Conservation (phyloP, 2,329 filamentous ascomycete species). For the Xylariaceae sp. region DNA sequence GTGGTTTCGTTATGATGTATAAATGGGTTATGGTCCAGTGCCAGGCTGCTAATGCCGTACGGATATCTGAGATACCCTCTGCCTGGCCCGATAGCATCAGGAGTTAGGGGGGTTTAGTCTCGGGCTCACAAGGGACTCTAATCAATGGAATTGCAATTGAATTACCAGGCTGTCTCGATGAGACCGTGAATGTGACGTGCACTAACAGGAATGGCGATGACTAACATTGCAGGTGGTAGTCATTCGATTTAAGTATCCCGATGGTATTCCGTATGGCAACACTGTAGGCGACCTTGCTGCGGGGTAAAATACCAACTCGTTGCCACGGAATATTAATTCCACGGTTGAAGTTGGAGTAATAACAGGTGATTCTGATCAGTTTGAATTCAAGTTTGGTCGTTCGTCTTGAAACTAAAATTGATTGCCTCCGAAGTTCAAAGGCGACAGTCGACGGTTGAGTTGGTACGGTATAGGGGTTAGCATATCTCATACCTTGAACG, state of each 20-base stretch:
- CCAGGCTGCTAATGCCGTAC: conserved; percentile 26
- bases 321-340: too few species aligned
- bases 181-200: neutral
- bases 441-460: too few species aligned
- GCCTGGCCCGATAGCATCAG: conserved; percentile 26
- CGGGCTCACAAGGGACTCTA: conserved; percentile 26
- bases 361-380: too few species aligned
- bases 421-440: too few species aligned
- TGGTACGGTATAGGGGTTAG: too few species aligned
- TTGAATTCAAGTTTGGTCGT: too few species aligned
- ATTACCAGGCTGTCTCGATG: neutral
- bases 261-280: too few species aligned
- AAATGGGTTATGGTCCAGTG: conserved; percentile 27
- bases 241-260: too few species aligned
- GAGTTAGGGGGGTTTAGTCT: conserved; percentile 27
- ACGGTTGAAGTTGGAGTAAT: too few species aligned
- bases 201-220: neutral
- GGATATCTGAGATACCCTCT: conserved; percentile 28
- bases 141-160: conserved; percentile 25
- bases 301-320: neutral
- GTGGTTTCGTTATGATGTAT: conserved; percentile 31
- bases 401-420: too few species aligned
- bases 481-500: too few species aligned
- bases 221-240: neutral
- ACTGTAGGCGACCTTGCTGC: neutral